Evolutionary conservation across 2,329 filamentous ascomycete genomes (phyloP), one percentile per base, ranked within the genome.

Genomic region (Botrytis pseudocinerea): DNA sequence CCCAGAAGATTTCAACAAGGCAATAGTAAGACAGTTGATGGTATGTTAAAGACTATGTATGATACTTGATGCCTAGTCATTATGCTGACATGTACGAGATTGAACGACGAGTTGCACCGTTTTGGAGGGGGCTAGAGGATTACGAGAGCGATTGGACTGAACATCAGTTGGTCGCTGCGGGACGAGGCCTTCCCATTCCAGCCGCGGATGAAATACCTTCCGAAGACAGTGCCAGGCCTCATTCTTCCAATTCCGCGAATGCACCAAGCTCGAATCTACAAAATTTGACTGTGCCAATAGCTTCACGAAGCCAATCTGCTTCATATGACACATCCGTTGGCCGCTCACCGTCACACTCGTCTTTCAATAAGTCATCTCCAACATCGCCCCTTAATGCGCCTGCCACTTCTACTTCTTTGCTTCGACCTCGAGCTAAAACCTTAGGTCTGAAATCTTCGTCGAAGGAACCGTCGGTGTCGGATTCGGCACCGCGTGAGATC

Each of bases 51-150:
- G 40, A 65, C 14, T 38, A n/a, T 62, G 25, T 38, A n/a, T 62
- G 25, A 42, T 48, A n/a, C 38, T 76, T 54, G 18, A 18, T 32
- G 40, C 48, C 54, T n/a, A 18, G 20, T 44, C 48, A 54, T 18
- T 60, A 71, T 74, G 70, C 75, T 80, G 59, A 79, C 70, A 69
- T 28, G 72, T 77, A 74, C 62, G 75, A 98, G 95, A 94, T 99
- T 81, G 96, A 99, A 83, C 89, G 96, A 77, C 91, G 92, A 75
- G 84, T 99, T 75, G 96, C 96, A 60, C 96, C 96, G 0, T 99
- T 99, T 82, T 99, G 95, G 94, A 91, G 92, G 80, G 96, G 96
- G 8, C 85, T 99, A 6, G 92, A 97, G 76, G 95, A 98, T 82
- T 94, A 96, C 82, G 92, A 91, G 25, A 89, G 93, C 35, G 92